A percentile compares a stretch with the other conserved stretches of the same genome.
phyloP scores from a whole-genome alignment of 768 basidiomycete species.

The Galerina sulciceps region DNA sequence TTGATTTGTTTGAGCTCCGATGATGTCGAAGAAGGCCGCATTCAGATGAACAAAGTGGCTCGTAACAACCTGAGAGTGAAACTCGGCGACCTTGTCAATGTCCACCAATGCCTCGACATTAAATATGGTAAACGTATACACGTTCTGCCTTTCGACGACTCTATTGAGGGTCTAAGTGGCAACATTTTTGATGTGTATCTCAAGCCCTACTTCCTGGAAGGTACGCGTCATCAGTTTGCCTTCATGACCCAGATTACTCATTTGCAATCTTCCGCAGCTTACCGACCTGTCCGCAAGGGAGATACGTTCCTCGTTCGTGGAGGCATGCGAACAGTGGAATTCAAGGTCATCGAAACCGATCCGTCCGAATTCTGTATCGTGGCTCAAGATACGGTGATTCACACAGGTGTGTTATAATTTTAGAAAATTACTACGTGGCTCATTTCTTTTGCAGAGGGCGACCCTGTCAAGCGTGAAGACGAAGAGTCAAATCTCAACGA shows the following conservation, averaged over 20 bases:
- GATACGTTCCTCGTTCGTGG: conserved; percentile 99
- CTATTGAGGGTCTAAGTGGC: conserved; percentile 95
- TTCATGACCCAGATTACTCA: background rate
- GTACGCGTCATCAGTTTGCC: conserved; percentile 38
- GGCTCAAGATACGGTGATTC: conserved; percentile 98
- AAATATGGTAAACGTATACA: conserved; percentile 99
- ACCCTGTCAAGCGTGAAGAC: conserved; percentile 98
- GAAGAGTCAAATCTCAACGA: conserved; percentile 96
- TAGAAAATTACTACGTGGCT: conserved; percentile 16
- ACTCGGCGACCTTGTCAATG: conserved; percentile 94
- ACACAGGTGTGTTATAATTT: conserved; percentile 62
- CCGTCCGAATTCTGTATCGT: conserved; percentile 99
- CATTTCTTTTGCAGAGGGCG: conserved; percentile 72
- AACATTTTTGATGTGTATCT: conserved; percentile 99
- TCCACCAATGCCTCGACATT: conserved; percentile 96
- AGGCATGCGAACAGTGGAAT: conserved; percentile 98
- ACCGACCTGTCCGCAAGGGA: conserved; percentile 94
- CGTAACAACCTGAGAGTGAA: conserved; percentile 98
- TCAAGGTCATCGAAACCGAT: conserved; percentile 99
- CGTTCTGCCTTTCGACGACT: conserved; percentile 97
- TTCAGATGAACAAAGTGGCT: conserved; percentile 99
- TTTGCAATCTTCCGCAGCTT: conserved; percentile 52
- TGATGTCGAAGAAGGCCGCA: conserved; percentile 97
- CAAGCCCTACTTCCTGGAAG: conserved; percentile 98
- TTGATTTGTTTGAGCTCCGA: conserved; percentile 96